Base-by-base conservation (phyloP, 2,329 filamentous ascomycete genomes). In the Colletotrichum cuscutae region DNA sequence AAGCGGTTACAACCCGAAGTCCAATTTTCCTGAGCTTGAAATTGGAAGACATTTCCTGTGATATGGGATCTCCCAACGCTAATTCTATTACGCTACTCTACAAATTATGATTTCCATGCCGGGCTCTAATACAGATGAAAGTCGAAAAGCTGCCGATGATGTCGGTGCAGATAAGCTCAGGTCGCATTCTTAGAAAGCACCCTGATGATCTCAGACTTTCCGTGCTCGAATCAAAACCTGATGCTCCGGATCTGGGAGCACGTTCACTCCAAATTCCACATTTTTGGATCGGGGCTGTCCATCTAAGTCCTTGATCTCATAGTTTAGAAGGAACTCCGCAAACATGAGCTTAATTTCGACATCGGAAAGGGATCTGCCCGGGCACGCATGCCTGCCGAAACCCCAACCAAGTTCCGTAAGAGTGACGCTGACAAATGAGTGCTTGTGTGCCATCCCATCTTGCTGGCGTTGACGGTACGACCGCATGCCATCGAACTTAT, bases 401-500 rank as follows among this genome's bases (percentile, higher is more conserved):
- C 74, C 75, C 32, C 70, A 75, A 13, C 37, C 57, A 8, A 72
- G 22, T 22, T 63, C 64, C n/a, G 37, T 68, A 15, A 56, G 24
- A 1, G 78, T 77, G 59, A 82, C 81, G 75, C 80, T 82, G 30
- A 81, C 83, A 68, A 85, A 84, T 76, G 85, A 84, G 75, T 84
- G 80, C 24, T 77, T 72, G 46, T 75, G 71, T 46, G 75, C 64
- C 9, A 73, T 58, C 1, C 57, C 42, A 3, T 42, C 57, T 35
- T 63, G 37, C 64, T 84, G 79, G 2, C 84, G 82, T 66, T 84
- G 75, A 42, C 37, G 82, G 76, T 85, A 86, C 77, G 87, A 88
- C 61, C 86, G 85, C 60, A 88, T 74, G 8, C 84, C 82, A 69
- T 88, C 86, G 61, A 88, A 85, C 1, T 79, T 80, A 15, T 84